Percentiles rank a stretch among this genome's conserved stretches.
phyloP scores from a whole-genome alignment of 2,329 filamentous ascomycete genomes.

The Domatiomyces globalis region DNA sequence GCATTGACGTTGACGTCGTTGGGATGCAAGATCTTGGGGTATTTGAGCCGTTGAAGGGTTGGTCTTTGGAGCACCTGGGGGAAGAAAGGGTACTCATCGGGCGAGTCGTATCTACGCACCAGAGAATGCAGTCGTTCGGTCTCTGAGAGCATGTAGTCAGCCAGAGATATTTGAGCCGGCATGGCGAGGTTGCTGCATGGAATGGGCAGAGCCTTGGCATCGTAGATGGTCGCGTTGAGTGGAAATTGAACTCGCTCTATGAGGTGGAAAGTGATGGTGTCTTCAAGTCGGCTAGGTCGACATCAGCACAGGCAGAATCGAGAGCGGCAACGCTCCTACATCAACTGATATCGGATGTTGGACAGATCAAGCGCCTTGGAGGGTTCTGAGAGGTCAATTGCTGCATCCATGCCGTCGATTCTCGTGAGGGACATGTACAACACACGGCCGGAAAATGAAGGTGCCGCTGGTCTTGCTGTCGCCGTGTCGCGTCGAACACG shows the following conservation, averaged over 20 bases:
- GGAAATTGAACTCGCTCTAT: slow-evolving; percentile 98
- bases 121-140: slow-evolving; percentile 84
- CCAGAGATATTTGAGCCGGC: slow-evolving; percentile 86
- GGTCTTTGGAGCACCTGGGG: slow-evolving; percentile 62
- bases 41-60: slow-evolving; percentile 74
- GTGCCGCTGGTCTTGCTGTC: neutral
- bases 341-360: slow-evolving; percentile 86
- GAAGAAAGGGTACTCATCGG: slow-evolving; percentile 97
- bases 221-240: slow-evolving; percentile 77
- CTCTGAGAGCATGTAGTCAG: slow-evolving; percentile 86
- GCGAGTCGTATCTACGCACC: slow-evolving; percentile 86
- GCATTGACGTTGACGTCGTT: slow-evolving; percentile 87
- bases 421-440: neutral
- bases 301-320: slow-evolving; percentile 4
- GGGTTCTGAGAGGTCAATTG: slow-evolving; percentile 75
- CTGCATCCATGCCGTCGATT: slow-evolving; percentile 58
- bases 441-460: neutral
- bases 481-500: too few species aligned
- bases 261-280: slow-evolving; percentile 92
- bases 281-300: slow-evolving; percentile 71
- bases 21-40: slow-evolving; percentile 72
- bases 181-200: slow-evolving; percentile 62
- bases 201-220: slow-evolving; percentile 62
- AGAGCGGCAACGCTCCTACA: slow-evolving; percentile 40
- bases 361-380: slow-evolving; percentile 74